Evolutionary conservation across 129 eudicot genomes (phyloP).

Genomic region (Logfia minima): DNA sequence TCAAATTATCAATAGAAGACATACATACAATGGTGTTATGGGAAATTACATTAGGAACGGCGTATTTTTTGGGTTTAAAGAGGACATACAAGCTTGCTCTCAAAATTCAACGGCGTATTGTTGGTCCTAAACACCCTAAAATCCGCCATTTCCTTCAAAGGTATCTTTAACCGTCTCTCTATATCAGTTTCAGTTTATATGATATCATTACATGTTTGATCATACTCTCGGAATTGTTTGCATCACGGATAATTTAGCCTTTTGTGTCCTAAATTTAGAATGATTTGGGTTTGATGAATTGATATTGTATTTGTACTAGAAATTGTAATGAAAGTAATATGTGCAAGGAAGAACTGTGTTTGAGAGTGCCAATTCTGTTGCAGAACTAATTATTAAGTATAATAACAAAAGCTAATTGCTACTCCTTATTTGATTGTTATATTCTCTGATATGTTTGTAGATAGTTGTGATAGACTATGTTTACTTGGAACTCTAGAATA

Average conservation of each 20-base stretch:
- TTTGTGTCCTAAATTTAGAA: too few relatives aligned
- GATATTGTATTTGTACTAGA: background rate
- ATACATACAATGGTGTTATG: slow-evolving; percentile 69
- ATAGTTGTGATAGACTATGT: background rate
- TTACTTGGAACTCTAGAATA: background rate
- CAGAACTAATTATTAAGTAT: background rate
- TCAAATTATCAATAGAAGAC: background rate
- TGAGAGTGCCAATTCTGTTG: background rate
- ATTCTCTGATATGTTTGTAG: background rate
- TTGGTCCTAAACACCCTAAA: slow-evolving; percentile 58
- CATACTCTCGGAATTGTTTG: background rate
- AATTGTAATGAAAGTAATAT: background rate
- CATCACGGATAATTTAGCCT: background rate
- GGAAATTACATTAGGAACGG: slow-evolving; percentile 92
- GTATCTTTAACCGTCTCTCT: slow-evolving; percentile 29
- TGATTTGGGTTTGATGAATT: background rate
- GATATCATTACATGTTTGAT: background rate
- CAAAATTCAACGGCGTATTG: slow-evolving; percentile 69
- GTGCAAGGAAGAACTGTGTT: background rate
- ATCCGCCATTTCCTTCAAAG: slow-evolving; percentile 64
- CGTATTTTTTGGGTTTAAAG: slow-evolving; percentile 83
- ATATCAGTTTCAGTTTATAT: background rate
- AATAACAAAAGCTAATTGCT: background rate
- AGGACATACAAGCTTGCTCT: slow-evolving; percentile 76
- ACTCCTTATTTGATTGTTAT: background rate